A percentile compares a stretch with the other conserved stretches of the same genome.
Conservation (phyloP, 2,329 filamentous ascomycete species). For the Cladosporium halotolerans region DNA sequence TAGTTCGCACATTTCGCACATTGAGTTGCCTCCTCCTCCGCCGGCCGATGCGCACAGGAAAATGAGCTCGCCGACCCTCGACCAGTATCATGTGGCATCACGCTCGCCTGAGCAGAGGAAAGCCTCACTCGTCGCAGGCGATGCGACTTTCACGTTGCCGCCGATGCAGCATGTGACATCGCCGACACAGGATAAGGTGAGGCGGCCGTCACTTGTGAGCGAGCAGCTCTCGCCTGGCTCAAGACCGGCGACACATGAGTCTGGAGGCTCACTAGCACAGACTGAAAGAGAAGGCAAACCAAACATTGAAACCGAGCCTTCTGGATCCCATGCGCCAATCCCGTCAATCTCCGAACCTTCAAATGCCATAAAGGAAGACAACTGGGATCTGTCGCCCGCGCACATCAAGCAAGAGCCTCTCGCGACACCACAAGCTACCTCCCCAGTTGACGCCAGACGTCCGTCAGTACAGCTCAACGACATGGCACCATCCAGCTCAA, state of each 20-base stretch:
- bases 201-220: constrained; percentile 25
- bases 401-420: constrained; percentile 37
- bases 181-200: constrained; percentile 13
- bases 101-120: constrained; percentile 39
- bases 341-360: constrained; percentile 15
- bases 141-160: constrained; percentile 34
- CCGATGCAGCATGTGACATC: constrained; percentile 33
- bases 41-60: constrained; percentile 26
- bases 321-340: constrained; percentile 21
- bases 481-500: constrained; percentile 36
- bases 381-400: constrained; percentile 26
- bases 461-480: constrained; percentile 21
- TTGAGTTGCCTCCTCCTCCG: constrained; percentile 35
- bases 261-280: constrained; percentile 2
- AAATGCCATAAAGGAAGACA: constrained; percentile 7
- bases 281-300: neutral
- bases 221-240: constrained; percentile 17
- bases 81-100: constrained; percentile 42
- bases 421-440: constrained; percentile 32
- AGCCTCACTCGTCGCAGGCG: constrained; percentile 29
- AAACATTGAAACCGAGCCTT: constrained; percentile 1
- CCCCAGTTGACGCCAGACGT: constrained; percentile 23
- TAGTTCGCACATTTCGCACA: constrained; percentile 29
- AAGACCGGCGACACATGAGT: constrained; percentile 5
- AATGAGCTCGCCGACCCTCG: constrained; percentile 39